These are phyloP conservation scores for Prunus fruticosa DNA, from an alignment of 306 rosid genomes.

Conservation along the genomic window DNA sequence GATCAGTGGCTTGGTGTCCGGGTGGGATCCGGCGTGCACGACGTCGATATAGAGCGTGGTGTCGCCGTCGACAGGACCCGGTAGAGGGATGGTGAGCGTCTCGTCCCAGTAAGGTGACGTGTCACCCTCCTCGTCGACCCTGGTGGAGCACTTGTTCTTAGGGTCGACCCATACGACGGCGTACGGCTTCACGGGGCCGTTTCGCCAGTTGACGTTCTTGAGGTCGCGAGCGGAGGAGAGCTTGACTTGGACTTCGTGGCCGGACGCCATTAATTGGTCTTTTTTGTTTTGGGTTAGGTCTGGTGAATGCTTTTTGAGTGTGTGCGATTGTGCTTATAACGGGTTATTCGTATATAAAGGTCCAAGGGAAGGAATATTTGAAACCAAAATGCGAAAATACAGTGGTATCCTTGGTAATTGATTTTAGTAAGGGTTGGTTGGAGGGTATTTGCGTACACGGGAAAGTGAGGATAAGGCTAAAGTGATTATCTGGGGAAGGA, in stretches of 20 bases:
- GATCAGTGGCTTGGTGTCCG: conserved; percentile 68
- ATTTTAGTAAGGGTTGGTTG: too few relatives aligned
- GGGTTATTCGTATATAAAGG: not conserved
- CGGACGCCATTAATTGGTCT: conserved; percentile 46
- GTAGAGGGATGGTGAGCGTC: conserved; percentile 48
- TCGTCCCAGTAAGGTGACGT: conserved; percentile 67
- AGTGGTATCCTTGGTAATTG: not conserved
- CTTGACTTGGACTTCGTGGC: conserved; percentile 56
- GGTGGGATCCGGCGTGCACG: conserved; percentile 65
- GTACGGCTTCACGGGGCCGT: conserved; percentile 63
- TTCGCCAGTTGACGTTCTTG: conserved; percentile 89
- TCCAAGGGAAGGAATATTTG: too few relatives aligned
- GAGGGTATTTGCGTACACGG: conserved; percentile 6
- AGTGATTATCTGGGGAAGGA: not conserved
- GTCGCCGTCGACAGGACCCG: conserved; percentile 47
- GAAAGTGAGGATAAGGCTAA: not conserved
- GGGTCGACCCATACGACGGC: conserved; percentile 88
- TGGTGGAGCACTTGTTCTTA: conserved; percentile 41
- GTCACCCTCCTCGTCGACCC: conserved; percentile 57
- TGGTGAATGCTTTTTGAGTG: not conserved
- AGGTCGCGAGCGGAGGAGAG: conserved; percentile 52
- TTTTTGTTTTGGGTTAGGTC: not conserved
- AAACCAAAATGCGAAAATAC: not conserved
- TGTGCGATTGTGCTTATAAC: too few relatives aligned
- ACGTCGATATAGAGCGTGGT: conserved; percentile 55